Percentiles rank a stretch among this genome's conserved stretches.
These are phyloP conservation scores for Candolleomyces aberdarensis DNA, from an alignment of 768 basidiomycete species.

Conservation along the genomic window DNA sequence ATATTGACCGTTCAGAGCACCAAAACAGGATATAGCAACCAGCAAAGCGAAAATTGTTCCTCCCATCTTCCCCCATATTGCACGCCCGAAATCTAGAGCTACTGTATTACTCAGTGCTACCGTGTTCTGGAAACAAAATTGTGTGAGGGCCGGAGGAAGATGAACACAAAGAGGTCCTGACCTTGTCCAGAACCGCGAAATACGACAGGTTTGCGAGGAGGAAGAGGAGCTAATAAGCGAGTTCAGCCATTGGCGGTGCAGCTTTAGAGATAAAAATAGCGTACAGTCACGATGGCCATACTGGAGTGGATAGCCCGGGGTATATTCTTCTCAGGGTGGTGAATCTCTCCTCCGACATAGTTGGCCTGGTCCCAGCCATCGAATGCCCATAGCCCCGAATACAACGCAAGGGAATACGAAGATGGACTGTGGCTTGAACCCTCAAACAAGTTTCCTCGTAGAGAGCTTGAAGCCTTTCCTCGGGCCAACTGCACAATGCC, in stretches of 20 bases:
- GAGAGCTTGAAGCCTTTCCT: slow-evolving; percentile 66
- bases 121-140: slow-evolving; percentile 35
- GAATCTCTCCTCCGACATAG: slow-evolving; percentile 88
- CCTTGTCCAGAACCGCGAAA: slow-evolving; percentile 89
- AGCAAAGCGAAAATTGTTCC: slow-evolving; percentile 83
- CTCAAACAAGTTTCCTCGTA: slow-evolving; percentile 65
- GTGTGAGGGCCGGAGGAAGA: slow-evolving; percentile 1
- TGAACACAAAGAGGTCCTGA: slow-evolving; percentile 17
- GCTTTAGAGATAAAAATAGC: slow-evolving; percentile 18
- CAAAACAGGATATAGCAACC: slow-evolving; percentile 94
- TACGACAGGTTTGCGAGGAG: slow-evolving; percentile 84
- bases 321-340: slow-evolving; percentile 78
- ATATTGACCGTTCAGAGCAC: slow-evolving; percentile 78
- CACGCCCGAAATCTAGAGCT: slow-evolving; percentile 88
- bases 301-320: slow-evolving; percentile 89
- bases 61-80: slow-evolving; percentile 83
- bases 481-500: slow-evolving; percentile 76
- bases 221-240: slow-evolving; percentile 59
- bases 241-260: neutral
- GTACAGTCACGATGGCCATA: slow-evolving; percentile 77
- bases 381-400: slow-evolving; percentile 93
- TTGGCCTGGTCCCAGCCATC: slow-evolving; percentile 96
- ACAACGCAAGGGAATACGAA: slow-evolving; percentile 88
- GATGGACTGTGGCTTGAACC: slow-evolving; percentile 78
- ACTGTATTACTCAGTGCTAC: slow-evolving; percentile 84